Conservation (phyloP, 176 grass and related monocot genomes). For the Carex pumila region DNA sequence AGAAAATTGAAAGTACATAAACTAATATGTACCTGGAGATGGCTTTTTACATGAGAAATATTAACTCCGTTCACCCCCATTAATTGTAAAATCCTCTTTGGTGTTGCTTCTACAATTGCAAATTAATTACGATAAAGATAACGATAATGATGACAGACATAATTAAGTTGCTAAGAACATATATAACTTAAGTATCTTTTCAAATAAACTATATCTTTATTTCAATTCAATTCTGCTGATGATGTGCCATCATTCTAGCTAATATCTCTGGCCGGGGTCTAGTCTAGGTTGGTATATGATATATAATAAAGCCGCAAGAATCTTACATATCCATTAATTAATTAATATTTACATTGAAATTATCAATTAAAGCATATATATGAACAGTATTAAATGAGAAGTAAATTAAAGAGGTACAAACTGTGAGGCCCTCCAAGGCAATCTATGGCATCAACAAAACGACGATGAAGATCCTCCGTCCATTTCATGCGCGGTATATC, state of each 20-base stretch:
- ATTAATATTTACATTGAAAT: too few species aligned
- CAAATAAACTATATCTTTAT: too few species aligned
- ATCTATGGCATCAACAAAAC: constrained; percentile 62
- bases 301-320: too few species aligned
- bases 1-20: not conserved
- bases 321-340: too few species aligned
- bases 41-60: constrained; percentile 93
- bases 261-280: too few species aligned
- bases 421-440: constrained; percentile 67
- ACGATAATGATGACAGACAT: not conserved
- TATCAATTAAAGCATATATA: not conserved
- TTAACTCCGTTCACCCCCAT: constrained; percentile 68
- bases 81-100: constrained; percentile 77
- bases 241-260: too few species aligned
- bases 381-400: not conserved
- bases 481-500: constrained; percentile 69
- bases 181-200: too few species aligned
- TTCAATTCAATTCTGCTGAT: too few species aligned
- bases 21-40: constrained; percentile 62
- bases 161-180: too few species aligned
- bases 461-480: constrained; percentile 84
- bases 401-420: constrained; percentile 21
- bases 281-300: too few species aligned
- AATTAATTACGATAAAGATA: constrained; percentile 16
- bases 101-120: constrained; percentile 67